Base-by-base conservation (phyloP, 2,329 filamentous ascomycete species). In the Grosmannia huntii region DNA sequence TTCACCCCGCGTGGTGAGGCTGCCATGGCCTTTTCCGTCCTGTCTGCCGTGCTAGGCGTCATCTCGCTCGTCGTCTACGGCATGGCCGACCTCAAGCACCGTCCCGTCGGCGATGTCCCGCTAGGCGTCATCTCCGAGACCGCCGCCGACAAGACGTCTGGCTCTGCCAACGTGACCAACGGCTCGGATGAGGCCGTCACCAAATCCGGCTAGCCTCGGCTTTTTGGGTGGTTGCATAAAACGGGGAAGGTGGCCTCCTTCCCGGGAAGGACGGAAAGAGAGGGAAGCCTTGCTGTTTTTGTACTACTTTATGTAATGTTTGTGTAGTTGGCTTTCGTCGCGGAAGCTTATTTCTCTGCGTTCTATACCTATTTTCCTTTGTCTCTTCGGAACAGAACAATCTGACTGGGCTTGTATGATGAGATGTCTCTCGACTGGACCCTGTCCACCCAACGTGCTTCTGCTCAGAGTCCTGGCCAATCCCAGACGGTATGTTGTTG, bases 11-110 rank as follows among this genome's bases (percentile, higher is more conserved):
- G 78, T 41, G 89, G 89, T 9, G 86, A 87, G 50, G 79, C 90
- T 1, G 89, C 89, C 12, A 71, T 94, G 63, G 84, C 85, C 2
- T 89, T 92, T 66, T 89, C 85, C 66, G 80, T 79, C 62, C 62
- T 90, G 3, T 78, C 79, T 19, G 89, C 87, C 2, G 73, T 90
- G 54, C 64, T 89, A 7, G 89, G 89, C 10, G 76, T 90, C 64
- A 76, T 71, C 0, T 80, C 82, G 14, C 83, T 94, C 58, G 78
- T 76, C 1, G 84, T 85, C 76, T 91, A 87, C 69, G 85, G 83
- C 2, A 67, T 80, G 60, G 73, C 69, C 10, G 64, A 65, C 49
- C 56, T 64, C 38, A 61, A 63, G 62, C 59, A 63, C 60, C 57
- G 52, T 3, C 55, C 59, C n/a, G 52, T 4, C 16, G 53, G 2